Percentiles rank a stretch among this genome's conserved stretches.
Evolutionary conservation across 768 basidiomycete genomes (phyloP).

Genomic region (Jaapia argillacea): DNA sequence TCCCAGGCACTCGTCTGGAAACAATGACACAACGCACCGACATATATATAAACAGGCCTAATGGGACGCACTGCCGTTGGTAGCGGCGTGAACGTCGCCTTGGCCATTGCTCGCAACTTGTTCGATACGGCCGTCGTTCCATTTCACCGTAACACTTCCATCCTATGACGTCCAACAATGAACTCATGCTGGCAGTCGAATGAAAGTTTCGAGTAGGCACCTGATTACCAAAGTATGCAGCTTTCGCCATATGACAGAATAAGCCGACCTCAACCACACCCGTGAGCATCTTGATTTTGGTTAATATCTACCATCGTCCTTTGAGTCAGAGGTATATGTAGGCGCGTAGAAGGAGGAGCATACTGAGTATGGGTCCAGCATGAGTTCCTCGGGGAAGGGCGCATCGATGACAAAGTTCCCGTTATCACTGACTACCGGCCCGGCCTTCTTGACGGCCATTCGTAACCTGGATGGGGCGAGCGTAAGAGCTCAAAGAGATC

Average conservation of each 20-base stretch:
- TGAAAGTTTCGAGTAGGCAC: slow-evolving; percentile 24
- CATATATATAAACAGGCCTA: background rate
- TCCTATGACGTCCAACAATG: slow-evolving; percentile 36
- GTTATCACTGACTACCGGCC: slow-evolving; percentile 95
- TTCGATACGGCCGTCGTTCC: slow-evolving; percentile 37
- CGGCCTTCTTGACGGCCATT: slow-evolving; percentile 91
- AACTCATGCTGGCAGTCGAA: background rate
- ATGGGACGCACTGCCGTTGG: background rate
- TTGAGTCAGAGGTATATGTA: slow-evolving; percentile 3
- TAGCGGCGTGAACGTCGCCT: background rate
- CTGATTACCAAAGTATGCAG: slow-evolving; percentile 94
- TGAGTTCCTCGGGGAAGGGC: slow-evolving; percentile 63
- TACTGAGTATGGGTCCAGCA: slow-evolving; percentile 60
- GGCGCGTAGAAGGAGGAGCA: slow-evolving; percentile 6
- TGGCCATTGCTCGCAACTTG: slow-evolving; percentile 10
- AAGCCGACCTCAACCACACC: slow-evolving; percentile 98
- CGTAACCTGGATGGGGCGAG: slow-evolving; percentile 52
- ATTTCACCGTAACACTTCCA: slow-evolving; percentile 59
- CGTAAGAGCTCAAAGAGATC: too few species aligned
- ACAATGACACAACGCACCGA: background rate
- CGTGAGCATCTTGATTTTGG: slow-evolving; percentile 84
- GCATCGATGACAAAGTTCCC: slow-evolving; percentile 98
- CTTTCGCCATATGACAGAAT: slow-evolving; percentile 88
- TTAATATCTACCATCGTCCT: slow-evolving; percentile 47
- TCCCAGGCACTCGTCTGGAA: background rate